phyloP scores from a whole-genome alignment of 345 rosid genomes.

The Tarenaya hassleriana region DNA sequence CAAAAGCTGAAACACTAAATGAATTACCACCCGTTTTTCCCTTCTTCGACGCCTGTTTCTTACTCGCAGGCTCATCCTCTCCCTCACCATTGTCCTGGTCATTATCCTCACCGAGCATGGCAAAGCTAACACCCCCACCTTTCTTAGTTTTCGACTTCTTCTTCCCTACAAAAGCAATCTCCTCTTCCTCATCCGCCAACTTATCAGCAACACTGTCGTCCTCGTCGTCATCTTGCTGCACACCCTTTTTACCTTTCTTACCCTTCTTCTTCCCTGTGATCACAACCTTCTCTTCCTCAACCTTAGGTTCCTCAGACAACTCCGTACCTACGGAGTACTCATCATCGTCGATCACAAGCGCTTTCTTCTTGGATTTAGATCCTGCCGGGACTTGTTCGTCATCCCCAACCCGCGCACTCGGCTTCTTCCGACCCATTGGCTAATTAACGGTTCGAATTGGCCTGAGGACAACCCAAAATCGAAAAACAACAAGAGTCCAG shows the following conservation, averaged over 20 bases:
- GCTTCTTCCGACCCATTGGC: constrained; percentile 74
- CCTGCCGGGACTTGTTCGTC: constrained; percentile 42
- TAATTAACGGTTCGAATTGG: too few relatives aligned
- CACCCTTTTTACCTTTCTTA: constrained; percentile 49
- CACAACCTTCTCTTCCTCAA: constrained; percentile 35
- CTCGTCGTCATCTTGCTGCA: constrained; percentile 27
- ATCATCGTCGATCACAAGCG: constrained; percentile 60
- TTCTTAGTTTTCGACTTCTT: constrained; percentile 51
- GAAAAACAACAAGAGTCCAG: too few relatives aligned
- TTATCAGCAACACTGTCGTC: constrained; percentile 26
- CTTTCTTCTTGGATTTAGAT: constrained; percentile 73
- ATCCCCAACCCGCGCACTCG: constrained; percentile 48
- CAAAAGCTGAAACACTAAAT: constrained; percentile 43
- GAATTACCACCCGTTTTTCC: constrained; percentile 36
- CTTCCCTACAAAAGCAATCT: constrained; percentile 39
- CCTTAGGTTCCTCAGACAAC: constrained; percentile 45
- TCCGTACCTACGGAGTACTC: constrained; percentile 66
- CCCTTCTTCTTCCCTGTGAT: constrained; percentile 57
- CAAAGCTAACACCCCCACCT: constrained; percentile 39
- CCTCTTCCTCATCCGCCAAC: constrained; percentile 32
- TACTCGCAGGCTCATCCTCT: constrained; percentile 40
- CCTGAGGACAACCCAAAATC: too few relatives aligned
- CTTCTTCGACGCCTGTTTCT: constrained; percentile 44
- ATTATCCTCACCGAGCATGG: constrained; percentile 34
- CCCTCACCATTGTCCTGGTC: constrained; percentile 37